Conservation (phyloP, 768 basidiomycete genomes). For the Suillus discolor region DNA sequence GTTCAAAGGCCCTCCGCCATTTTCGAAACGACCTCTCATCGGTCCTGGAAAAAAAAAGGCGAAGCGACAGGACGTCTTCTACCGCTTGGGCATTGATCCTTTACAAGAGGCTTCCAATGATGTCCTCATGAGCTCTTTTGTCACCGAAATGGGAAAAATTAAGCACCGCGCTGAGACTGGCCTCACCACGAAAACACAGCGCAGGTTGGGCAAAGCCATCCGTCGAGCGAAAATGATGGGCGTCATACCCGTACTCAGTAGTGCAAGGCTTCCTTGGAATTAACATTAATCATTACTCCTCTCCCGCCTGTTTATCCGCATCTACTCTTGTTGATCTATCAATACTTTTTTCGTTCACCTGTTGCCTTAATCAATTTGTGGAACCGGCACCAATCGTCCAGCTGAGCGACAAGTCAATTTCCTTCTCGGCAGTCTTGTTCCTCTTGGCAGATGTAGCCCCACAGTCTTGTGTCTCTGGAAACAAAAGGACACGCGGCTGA, state of each 20-base stretch:
- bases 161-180: conserved; percentile 65
- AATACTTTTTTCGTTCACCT: background rate
- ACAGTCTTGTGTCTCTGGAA: background rate
- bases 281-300: background rate
- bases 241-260: conserved; percentile 58
- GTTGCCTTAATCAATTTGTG: background rate
- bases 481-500: background rate
- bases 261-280: conserved; percentile 23
- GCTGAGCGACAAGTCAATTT: background rate
- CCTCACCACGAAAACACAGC: conserved; percentile 79
- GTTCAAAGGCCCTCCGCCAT: conserved; percentile 23
- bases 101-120: conserved; percentile 67
- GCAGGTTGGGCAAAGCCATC: conserved; percentile 80
- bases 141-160: conserved; percentile 84
- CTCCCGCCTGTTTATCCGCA: background rate
- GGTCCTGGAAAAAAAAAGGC: conserved; percentile 61
- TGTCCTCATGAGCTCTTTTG: conserved; percentile 53
- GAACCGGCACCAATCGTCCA: background rate
- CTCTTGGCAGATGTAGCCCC: background rate
- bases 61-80: conserved; percentile 63
- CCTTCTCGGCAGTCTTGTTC: background rate
- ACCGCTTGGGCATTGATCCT: conserved; percentile 74
- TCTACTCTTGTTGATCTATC: background rate
- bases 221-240: conserved; percentile 93
- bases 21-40: conserved; percentile 41